Percentiles rank a stretch among this genome's conserved stretches.
Evolutionary conservation across 805 yeast genomes (phyloP).

Genomic region (Ogataea ganodermae): DNA sequence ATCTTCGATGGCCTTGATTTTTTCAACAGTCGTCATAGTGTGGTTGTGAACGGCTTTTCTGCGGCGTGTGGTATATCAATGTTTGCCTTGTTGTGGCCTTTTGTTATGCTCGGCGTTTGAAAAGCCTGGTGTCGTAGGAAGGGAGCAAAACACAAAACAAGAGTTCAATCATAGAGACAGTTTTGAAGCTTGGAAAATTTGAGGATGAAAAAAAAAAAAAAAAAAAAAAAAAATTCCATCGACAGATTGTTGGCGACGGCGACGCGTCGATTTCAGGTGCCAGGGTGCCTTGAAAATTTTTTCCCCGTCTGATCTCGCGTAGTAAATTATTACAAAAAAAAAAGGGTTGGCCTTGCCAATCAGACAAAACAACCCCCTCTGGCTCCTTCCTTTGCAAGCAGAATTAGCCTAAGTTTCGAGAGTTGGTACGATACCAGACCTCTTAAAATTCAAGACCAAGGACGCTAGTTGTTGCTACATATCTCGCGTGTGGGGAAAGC

Average conservation of each 20-base stretch:
- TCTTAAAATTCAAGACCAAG: neutral
- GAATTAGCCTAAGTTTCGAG: slow-evolving; percentile 3
- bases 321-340: neutral
- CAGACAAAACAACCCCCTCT: neutral
- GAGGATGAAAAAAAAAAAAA: neutral
- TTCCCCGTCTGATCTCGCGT: slow-evolving; percentile 9
- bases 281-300: slow-evolving; percentile 23
- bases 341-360: neutral
- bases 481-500: slow-evolving; percentile 8
- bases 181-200: neutral
- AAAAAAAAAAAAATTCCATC: slow-evolving; percentile 1
- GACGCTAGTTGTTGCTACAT: neutral
- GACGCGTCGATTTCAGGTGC: slow-evolving; percentile 19
- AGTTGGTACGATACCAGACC: slow-evolving; percentile 8
- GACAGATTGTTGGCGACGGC: neutral
- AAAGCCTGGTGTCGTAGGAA: neutral
- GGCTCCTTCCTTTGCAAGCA: neutral
- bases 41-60: too few species aligned
- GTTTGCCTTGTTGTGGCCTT: neutral
- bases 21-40: slow-evolving; percentile 67
- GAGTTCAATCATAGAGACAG: neutral
- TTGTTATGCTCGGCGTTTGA: neutral
- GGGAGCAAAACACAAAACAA: too few species aligned
- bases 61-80: too few species aligned
- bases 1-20: slow-evolving; percentile 87